Base-by-base conservation (phyloP, 1,284 basidiomycete genomes). In the Stygiomarasmius scandens region DNA sequence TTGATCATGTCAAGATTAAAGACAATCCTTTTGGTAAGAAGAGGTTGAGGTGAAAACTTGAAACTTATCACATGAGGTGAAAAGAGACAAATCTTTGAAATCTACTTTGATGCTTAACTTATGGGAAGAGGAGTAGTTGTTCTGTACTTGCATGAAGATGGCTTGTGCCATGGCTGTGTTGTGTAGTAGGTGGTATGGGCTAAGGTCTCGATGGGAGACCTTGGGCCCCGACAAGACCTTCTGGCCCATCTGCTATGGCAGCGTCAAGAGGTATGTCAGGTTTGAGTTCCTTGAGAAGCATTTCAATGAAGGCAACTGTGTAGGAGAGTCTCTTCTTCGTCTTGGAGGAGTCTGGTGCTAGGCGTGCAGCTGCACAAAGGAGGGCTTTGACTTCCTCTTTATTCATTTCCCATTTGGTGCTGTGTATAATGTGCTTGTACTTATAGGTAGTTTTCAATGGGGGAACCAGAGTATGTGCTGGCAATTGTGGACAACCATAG, bases 361-460 rank as follows among this genome's bases (percentile, higher is more conserved):
- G 54, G 32, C 19, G 10, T 11, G 49, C 53, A 0, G 62, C 63
- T 0, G 54, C 64, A 0, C n/a, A 11, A 1, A 68, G 24, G 2
- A 66, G 11, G 0, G 60, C 49, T 1, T 59, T 29, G 2, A 62
- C 14, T 12, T 52, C 41, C 0, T 10, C 24, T 12, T 61, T 25
- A 52, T 67, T 52, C 2, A 62, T 48, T 1, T 29, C n/a, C 68
- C 68, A 70, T 1, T 46, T 29, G 1, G 62, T 20, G 4, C 62
- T 50, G 38, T 70, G 67, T 0, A 70, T 34, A 11, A 65, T 53
- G 53, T 71, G 69, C 69, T 68, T 60, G 46, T 1, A 71, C 68
- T 2, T 38, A 34, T n/a, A 71, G 24, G 49, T 64, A 65, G 56
- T 67, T 69, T 14, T 10, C 22, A 14, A 67, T 53, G 1, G 67